A percentile compares a stretch with the other conserved stretches of the same genome.
phyloP scores from a whole-genome alignment of 257 asterid genomes.

The Forsythia viridissima region DNA sequence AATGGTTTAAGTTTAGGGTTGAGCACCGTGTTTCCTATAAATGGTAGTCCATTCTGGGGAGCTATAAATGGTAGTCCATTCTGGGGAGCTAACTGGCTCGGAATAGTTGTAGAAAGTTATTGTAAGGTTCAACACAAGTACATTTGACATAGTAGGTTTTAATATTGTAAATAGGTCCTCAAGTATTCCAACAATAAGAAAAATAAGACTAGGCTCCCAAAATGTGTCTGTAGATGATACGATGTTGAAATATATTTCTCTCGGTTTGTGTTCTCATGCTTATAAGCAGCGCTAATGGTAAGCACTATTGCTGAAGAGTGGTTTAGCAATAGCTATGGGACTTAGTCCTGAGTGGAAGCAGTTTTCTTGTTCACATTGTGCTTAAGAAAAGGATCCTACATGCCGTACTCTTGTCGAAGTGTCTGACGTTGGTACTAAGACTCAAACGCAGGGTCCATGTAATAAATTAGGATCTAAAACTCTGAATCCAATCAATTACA shows the following conservation, averaged over 20 bases:
- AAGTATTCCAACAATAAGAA: background rate
- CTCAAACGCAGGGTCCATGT: background rate
- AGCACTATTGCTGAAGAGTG: background rate
- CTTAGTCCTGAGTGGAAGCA: background rate
- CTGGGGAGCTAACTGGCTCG: background rate
- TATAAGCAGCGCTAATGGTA: background rate
- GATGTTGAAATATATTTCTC: background rate
- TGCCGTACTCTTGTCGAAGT: background rate
- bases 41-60: background rate
- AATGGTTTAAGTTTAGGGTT: background rate
- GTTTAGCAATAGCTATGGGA: background rate
- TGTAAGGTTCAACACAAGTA: background rate
- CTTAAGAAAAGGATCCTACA: background rate
- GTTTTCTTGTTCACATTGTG: background rate
- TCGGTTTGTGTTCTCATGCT: background rate
- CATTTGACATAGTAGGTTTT: background rate
- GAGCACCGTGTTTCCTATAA: background rate
- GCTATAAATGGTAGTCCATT: background rate
- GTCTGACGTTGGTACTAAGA: background rate
- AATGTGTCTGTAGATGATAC: background rate
- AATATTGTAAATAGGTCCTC: background rate
- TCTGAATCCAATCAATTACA: too few species aligned
- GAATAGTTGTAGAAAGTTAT: background rate
- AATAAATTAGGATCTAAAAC: background rate
- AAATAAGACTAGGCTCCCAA: background rate